Base-by-base conservation (phyloP, 345 rosid genomes). In the Populus deltoides region DNA sequence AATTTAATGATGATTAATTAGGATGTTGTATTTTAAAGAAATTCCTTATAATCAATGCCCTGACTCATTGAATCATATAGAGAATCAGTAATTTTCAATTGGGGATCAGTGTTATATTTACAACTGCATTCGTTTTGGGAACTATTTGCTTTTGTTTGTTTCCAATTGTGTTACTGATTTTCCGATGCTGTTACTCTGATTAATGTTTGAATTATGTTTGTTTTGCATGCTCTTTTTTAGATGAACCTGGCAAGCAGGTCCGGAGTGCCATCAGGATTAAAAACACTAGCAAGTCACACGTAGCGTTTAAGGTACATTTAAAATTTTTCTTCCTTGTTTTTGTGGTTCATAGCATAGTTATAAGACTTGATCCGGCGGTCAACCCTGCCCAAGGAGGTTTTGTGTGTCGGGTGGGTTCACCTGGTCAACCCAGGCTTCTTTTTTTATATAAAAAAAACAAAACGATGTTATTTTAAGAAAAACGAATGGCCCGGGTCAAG, bases 161-260 rank as follows among this genome's bases (percentile, higher is more conserved):
- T 20, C 10, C 27, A 15, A 38, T 38, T 61, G 1, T 39, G 45
- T 18, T 59, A 31, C 63, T 6, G 24, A 22, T 18, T 77, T 20
- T 25, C 61, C 16, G 18, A n/a, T 31, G 36, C 9, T 57, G 27
- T 38, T 35, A 27, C 4, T 17, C n/a, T 47, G n/a, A 33, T 33
- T 43, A 49, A 67, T 73, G 17, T 22, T 24, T 29, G 29, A 47
- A 41, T 2, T 10, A 41, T 41, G 45, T 41, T 41, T 31, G 2
- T 57, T 17, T 20, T 70, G 35, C 68, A 12, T 65, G 49, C 70
- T 81, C 12, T 25, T 63, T 22, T 72, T 17, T 39, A 97, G 99
- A 94, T 86, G 99, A 97, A 88, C 92, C 98, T 78, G 99, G 97
- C 77, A 97, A 97, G 91, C 99, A 97, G 82, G 98, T 87, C 15